Evolutionary conservation across 2,329 filamentous ascomycete species (phyloP).

Genomic region (Thielaviopsis euricoi): DNA sequence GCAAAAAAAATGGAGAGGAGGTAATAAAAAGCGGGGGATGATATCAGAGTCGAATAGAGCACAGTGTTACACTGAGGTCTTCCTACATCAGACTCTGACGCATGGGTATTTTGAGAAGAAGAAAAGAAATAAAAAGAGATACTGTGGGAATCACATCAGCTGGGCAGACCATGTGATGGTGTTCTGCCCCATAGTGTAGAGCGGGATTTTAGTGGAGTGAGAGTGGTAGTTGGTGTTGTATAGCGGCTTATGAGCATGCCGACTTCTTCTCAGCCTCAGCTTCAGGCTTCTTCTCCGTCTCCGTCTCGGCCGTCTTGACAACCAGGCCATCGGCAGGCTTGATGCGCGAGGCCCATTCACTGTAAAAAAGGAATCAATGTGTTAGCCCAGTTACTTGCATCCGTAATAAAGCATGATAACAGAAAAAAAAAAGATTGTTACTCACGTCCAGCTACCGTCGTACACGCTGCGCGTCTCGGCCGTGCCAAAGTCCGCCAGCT

Average conservation of each 20-base stretch:
- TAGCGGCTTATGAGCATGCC: not conserved
- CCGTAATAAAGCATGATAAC: not conserved
- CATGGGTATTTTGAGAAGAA: not conserved
- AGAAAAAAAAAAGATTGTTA: constrained; percentile 17
- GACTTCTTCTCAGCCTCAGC: constrained; percentile 8
- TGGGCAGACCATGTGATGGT: no score
- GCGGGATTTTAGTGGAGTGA: not conserved
- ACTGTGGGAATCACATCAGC: not conserved
- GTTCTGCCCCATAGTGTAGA: not conserved
- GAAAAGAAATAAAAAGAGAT: no score
- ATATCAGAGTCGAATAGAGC: not conserved
- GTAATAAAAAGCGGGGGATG: not conserved
- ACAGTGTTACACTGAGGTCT: not conserved
- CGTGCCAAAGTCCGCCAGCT: constrained; percentile 57
- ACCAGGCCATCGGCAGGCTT: constrained; percentile 46
- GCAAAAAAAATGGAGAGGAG: not conserved
- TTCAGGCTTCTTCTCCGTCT: constrained; percentile 7
- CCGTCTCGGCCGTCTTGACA: constrained; percentile 25
- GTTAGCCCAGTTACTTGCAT: constrained; percentile 16
- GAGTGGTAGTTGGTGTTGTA: not conserved
- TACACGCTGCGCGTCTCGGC: constrained; percentile 59
- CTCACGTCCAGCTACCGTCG: constrained; percentile 96
- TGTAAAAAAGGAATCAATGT: constrained; percentile 19
- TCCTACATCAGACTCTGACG: not conserved
- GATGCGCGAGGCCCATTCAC: constrained; percentile 53